A percentile compares a stretch with the other conserved stretches of the same genome.
phyloP scores from a whole-genome alignment of 306 rosid genomes.

The Fragaria iinumae region DNA sequence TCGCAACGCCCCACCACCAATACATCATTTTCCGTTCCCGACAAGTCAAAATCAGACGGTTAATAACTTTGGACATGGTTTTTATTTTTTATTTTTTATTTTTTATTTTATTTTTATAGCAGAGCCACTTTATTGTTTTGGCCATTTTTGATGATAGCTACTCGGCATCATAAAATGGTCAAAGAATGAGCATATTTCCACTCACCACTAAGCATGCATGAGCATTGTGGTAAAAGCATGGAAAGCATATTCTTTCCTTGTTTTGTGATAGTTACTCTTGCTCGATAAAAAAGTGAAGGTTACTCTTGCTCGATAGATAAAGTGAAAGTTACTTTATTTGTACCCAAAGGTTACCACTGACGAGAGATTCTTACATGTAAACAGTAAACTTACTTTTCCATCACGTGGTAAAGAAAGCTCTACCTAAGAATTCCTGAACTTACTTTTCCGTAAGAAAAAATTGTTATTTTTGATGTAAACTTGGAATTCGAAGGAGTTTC shows the following conservation, averaged over 20 bases:
- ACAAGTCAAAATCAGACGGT: slow-evolving; percentile 21
- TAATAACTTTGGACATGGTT: background rate
- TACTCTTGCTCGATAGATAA: background rate
- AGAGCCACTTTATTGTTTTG: background rate
- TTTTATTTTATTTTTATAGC: too few species aligned
- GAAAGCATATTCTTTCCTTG: background rate
- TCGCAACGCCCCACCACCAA: slow-evolving; percentile 38
- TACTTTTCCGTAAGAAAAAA: too few species aligned
- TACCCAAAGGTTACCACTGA: background rate
- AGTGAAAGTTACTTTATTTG: background rate
- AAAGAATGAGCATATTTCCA: slow-evolving; percentile 3
- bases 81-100: too few species aligned
- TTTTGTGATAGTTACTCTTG: background rate
- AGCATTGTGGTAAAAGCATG: background rate
- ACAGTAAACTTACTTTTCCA: too few species aligned
- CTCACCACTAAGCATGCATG: background rate
- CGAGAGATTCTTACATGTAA: background rate
- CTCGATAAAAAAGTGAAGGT: background rate
- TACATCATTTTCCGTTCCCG: slow-evolving; percentile 30
- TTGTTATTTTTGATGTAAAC: background rate
- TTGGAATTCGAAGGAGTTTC: background rate
- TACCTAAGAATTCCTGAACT: too few species aligned
- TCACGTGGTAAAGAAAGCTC: too few species aligned
- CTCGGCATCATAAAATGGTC: background rate
- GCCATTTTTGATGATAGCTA: background rate